Evolutionary conservation across 768 basidiomycete species (phyloP).

Genomic region (Russula sp.): DNA sequence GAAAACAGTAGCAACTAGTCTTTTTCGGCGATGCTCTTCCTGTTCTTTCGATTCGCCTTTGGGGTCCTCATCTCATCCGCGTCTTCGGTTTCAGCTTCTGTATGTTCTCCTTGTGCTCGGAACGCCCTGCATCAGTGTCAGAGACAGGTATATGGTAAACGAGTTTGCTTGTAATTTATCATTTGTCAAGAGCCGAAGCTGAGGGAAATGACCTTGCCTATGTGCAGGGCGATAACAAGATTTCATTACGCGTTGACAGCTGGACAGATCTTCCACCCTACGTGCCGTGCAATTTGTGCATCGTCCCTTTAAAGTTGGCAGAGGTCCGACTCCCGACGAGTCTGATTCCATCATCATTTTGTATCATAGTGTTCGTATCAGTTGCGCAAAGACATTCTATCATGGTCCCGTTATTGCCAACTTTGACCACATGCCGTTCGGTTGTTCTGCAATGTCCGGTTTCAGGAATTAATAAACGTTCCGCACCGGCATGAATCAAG

Average conservation of each 20-base stretch:
- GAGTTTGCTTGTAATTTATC: not conserved
- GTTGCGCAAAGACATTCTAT: not conserved
- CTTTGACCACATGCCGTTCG: conserved; percentile 19
- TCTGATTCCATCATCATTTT: not conserved
- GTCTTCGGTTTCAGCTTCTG: not conserved
- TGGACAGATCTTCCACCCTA: conserved; percentile 4
- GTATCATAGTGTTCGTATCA: not conserved
- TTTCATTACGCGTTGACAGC: not conserved
- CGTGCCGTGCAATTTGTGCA: conserved; percentile 19
- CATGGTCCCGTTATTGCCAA: not conserved
- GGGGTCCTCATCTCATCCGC: not conserved
- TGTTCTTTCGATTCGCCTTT: not conserved
- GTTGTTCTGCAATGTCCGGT: not conserved
- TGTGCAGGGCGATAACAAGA: not conserved
- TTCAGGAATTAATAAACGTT: conserved; percentile 21
- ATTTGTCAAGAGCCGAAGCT: not conserved
- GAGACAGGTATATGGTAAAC: not conserved
- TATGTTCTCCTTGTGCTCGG: not conserved
- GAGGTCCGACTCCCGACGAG: not conserved
- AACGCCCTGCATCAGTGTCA: not conserved
- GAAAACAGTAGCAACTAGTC: not conserved
- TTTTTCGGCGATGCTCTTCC: not conserved
- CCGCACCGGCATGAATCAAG: not conserved
- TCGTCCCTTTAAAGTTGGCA: not conserved
- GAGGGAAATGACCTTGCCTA: not conserved